Base-by-base conservation (phyloP, 306 rosid species). In the Ormosia emarginata region DNA sequence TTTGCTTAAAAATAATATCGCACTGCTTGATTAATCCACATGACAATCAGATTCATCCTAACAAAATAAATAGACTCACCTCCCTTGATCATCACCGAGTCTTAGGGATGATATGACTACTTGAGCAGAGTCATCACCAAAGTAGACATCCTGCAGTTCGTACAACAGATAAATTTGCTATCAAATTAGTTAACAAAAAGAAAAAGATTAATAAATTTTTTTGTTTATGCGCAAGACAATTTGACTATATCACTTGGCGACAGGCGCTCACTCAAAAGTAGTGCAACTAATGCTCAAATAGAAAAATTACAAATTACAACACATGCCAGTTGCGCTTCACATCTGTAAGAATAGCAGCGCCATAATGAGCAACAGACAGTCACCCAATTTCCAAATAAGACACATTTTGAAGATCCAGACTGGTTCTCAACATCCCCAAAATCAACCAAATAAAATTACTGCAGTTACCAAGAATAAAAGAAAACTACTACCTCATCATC, bases 111-210 rank as follows among this genome's bases (percentile, higher is more conserved):
- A 96, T 89, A 96, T 92, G 64, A 92, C 97, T 18, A 94, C 98
- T 86, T 96, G 98, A 44, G 98, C 97, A 80, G 98, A 96, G 67
- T 96, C 99, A 65, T 96, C 98, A 53, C 91, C 97, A 88, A 94
- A 96, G 90, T 96, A 96, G 82, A 91, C 99, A 67, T 94, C 97
- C 99, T 96, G 93, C 63, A 79, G 50, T 65, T 49, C 29, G 6
- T 76, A 70, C 73, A 79, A 56, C 44, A 71, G 67, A 75, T 67
- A 67, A 74, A 55, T 65, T 79, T 44, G 52, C 71, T 13, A 81
- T 53, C 58, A 67, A 43, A 39, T 69, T 73, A 14, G 32, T 49
- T 29, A 49, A 46, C 34, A 65, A 61, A 53, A 43, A 57, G 68
- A 43, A 49, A n/a, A 15, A 44, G 13, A 66, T 36, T 13, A 36